Evolutionary conservation across 2,329 filamentous ascomycete genomes (phyloP).

Genomic region (Colletotrichum sp.): DNA sequence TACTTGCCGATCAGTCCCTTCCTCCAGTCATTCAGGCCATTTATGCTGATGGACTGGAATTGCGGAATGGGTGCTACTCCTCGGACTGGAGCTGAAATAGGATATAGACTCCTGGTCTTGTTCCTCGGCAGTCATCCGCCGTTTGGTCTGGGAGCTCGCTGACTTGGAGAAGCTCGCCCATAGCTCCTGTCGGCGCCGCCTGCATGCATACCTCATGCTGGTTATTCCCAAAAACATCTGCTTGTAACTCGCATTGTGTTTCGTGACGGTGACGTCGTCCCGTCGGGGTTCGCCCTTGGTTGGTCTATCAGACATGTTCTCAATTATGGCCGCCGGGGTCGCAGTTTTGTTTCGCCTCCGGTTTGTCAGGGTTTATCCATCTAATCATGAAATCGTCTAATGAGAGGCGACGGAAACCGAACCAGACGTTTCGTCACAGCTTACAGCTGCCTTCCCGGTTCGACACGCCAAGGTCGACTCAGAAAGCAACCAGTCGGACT

Average conservation of each 20-base stretch:
- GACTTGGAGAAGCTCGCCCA: neutral
- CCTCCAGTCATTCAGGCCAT: neutral
- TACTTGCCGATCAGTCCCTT: neutral
- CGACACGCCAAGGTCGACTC: neutral
- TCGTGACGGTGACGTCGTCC: constrained; percentile 5
- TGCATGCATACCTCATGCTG: constrained; percentile 5
- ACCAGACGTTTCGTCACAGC: constrained; percentile 2
- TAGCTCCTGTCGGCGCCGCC: neutral
- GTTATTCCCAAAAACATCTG: neutral
- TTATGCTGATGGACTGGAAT: neutral
- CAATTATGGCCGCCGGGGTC: neutral
- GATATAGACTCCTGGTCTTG: neutral
- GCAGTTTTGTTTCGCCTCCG: constrained; percentile 13
- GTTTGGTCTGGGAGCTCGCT: neutral
- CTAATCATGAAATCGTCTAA: neutral
- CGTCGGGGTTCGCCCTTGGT: neutral
- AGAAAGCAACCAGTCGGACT: neutral
- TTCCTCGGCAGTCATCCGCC: neutral
- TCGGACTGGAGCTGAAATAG: neutral
- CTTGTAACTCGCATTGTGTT: neutral
- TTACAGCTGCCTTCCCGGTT: neutral
- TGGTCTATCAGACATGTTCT: neutral
- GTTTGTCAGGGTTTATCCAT: constrained; percentile 17
- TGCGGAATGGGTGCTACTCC: neutral
- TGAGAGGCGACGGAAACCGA: neutral